These are phyloP conservation scores for Rhizoctonia solani DNA, from an alignment of 1,284 basidiomycete genomes.

Conservation along the genomic window DNA sequence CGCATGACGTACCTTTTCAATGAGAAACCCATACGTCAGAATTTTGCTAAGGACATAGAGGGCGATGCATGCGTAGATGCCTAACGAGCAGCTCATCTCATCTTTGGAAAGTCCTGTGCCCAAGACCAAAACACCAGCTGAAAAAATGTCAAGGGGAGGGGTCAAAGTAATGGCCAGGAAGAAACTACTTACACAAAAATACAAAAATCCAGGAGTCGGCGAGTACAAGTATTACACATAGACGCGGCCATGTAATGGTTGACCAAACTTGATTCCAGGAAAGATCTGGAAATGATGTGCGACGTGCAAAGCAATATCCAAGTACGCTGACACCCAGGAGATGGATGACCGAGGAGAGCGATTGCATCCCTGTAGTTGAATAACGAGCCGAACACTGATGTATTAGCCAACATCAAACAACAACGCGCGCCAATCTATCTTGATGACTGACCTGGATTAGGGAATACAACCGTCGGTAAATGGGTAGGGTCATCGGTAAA, in stretches of 20 bases:
- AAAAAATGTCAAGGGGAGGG: neutral
- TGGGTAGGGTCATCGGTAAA: constrained; percentile 26
- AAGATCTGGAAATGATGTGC: constrained; percentile 30
- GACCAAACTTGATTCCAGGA: constrained; percentile 17
- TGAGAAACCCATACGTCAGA: constrained; percentile 50
- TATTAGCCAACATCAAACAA: neutral
- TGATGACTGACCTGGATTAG: constrained; percentile 12
- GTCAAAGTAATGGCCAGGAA: neutral
- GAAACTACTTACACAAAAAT: constrained; percentile 32
- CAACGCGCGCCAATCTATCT: neutral
- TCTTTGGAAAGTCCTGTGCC: constrained; percentile 48
- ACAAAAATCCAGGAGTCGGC: constrained; percentile 36
- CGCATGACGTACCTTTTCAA: constrained; percentile 39
- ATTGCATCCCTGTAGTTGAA: constrained; percentile 28
- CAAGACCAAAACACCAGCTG: constrained; percentile 47
- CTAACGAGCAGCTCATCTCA: constrained; percentile 45
- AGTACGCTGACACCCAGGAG: constrained; percentile 34
- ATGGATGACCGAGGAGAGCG: constrained; percentile 35
- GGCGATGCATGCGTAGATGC: constrained; percentile 48
- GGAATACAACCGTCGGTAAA: constrained; percentile 22
- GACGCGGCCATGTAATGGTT: constrained; percentile 33
- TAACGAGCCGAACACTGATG: neutral
- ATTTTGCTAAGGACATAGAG: constrained; percentile 47
- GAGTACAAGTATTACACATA: constrained; percentile 37
- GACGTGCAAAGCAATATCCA: constrained; percentile 32